Base-by-base conservation (phyloP, 306 rosid species). In the Castanea sativa region DNA sequence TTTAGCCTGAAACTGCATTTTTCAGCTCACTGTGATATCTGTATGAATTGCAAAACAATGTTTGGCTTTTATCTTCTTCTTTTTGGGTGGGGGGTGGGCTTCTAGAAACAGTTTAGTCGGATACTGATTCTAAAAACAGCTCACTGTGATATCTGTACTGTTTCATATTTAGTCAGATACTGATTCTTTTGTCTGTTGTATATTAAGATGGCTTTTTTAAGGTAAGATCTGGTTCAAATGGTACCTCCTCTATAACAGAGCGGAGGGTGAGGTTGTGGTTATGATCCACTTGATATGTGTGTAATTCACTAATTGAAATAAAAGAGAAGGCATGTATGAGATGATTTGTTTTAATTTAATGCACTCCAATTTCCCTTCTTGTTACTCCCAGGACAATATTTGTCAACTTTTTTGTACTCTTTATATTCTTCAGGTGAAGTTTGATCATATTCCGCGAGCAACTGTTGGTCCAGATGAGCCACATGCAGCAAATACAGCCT, bases 401-500 rank as follows among this genome's bases (percentile, higher is more conserved):
- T 32, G 60, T 58, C 79, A 76, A 70, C 72, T 43, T 76, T 38
- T 6, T 63, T 70, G 57, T 55, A 9, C 69, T 64, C 79, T 55
- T 32, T 73, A 61, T 55, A 43, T 56, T 79, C 15, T 79, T 71
- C 64, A 70, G 96, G 88, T 65, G 70, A 87, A 83, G 83, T 77
- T 71, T 76, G 81, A 59, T 76, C 90, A 78, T 51, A 15, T 87
- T 80, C 90, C 90, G 1, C 82, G 41, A 69, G 98, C 98, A 67
- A 91, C 93, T 15, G 86, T 92, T 55, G 99, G 99, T 74, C 97
- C 98, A 20, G 98, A 95, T 74, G 98, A 95, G 87, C 99, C 99
- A 49, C 99, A 93, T 74, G 99, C 98, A 45, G 91, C 99, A 59
- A 86, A 89, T 81, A 94, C 92, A 69, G 43, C 93, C 65, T 92